Evolutionary conservation across 352 stramenopile genomes (phyloP).

Genomic region (Pythium pyrilobum): DNA sequence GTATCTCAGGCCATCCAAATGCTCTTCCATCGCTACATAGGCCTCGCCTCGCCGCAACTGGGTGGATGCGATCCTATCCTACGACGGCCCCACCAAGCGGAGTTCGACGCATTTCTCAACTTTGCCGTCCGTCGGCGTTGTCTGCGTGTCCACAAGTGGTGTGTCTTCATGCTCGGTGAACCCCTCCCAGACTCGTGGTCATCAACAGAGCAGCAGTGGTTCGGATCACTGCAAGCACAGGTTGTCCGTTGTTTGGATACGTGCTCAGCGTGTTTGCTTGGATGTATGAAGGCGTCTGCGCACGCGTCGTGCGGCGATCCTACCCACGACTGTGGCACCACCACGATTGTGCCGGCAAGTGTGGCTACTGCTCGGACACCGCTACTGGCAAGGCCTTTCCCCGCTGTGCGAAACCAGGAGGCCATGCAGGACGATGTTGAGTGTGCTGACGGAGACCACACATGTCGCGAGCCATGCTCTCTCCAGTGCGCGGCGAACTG

Average conservation of each 20-base stretch:
- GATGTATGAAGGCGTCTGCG: constrained; percentile 53
- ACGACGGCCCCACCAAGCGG: constrained; percentile 18
- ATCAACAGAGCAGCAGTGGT: constrained; percentile 35
- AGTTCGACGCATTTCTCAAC: constrained; percentile 55
- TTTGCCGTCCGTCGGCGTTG: constrained; percentile 59
- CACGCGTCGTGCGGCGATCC: constrained; percentile 19
- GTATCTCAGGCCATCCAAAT: constrained; percentile 23
- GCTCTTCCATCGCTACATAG: constrained; percentile 31
- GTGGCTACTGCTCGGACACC: constrained; percentile 42
- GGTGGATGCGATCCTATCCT: too few species aligned
- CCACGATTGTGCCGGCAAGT: constrained; percentile 40
- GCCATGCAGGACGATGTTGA: constrained; percentile 67
- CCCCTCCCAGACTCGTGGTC: constrained; percentile 44
- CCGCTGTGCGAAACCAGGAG: constrained; percentile 42
- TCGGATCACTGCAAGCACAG: constrained; percentile 40
- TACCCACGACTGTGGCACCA: constrained; percentile 43
- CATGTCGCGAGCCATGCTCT: constrained; percentile 41
- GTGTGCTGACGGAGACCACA: constrained; percentile 56
- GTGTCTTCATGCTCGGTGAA: constrained; percentile 29
- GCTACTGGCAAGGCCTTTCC: constrained; percentile 25
- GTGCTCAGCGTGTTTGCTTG: constrained; percentile 45
- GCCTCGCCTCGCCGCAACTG: too few species aligned
- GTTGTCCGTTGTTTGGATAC: constrained; percentile 51
- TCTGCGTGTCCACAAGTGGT: constrained; percentile 39
- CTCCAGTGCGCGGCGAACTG: constrained; percentile 47